These are phyloP conservation scores for Exophiala mesophila DNA, from an alignment of 2,329 filamentous ascomycete species.

Conservation along the genomic window DNA sequence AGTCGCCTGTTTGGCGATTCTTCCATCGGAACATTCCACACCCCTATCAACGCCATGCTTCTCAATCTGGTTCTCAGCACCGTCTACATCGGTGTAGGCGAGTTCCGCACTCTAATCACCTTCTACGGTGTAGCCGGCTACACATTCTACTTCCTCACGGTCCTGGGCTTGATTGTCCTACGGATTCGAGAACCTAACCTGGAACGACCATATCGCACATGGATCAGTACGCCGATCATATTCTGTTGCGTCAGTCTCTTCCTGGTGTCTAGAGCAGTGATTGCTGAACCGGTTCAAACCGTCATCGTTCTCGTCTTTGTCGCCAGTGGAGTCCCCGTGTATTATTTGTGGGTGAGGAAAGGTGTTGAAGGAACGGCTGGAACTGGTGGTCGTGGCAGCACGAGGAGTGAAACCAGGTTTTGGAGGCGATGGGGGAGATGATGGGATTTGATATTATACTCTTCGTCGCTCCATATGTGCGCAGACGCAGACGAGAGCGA, in stretches of 20 bases:
- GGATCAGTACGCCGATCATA: conserved; percentile 94
- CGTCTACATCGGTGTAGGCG: conserved; percentile 76
- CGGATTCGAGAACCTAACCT: conserved; percentile 81
- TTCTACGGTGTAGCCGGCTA: conserved; percentile 98
- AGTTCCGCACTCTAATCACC: conserved; percentile 86
- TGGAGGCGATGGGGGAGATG: conserved; percentile 36
- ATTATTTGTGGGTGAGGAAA: conserved; percentile 76
- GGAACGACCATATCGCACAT: conserved; percentile 87
- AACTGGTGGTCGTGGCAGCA: conserved; percentile 26
- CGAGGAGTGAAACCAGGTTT: conserved; percentile 29
- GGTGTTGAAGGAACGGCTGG: conserved; percentile 45
- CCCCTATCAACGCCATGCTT: conserved; percentile 84
- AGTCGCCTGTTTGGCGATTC: conserved; percentile 67
- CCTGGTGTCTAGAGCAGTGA: conserved; percentile 78
- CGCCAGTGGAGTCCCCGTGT: conserved; percentile 75
- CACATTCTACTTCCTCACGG: conserved; percentile 93
- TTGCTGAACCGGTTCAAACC: conserved; percentile 87
- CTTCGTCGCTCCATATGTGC: too few species aligned
- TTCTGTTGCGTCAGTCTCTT: conserved; percentile 98
- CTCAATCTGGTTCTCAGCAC: conserved; percentile 72
- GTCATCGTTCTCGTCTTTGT: conserved; percentile 82
- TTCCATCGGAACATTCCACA: conserved; percentile 78
- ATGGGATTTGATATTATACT: too few species aligned
- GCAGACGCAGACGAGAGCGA: neutral
- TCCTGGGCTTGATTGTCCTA: conserved; percentile 86